A percentile compares a stretch with the other conserved stretches of the same genome.
These are phyloP conservation scores for Spongispora temasekensis DNA, from an alignment of 1,284 basidiomycete species.

Conservation along the genomic window DNA sequence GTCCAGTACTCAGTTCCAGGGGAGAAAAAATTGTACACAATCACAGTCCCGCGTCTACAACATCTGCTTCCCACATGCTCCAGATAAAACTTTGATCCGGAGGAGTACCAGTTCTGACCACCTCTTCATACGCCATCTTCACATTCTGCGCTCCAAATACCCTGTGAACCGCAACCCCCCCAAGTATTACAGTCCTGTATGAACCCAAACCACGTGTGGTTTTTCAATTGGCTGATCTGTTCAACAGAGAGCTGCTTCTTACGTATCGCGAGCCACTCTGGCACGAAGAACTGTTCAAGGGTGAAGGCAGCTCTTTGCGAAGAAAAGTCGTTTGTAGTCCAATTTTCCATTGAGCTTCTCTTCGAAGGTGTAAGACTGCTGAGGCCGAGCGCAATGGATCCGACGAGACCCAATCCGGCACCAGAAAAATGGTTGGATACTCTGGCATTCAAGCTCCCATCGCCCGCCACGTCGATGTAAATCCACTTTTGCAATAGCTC, in stretches of 20 bases:
- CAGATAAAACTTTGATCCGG: slow-evolving; percentile 58
- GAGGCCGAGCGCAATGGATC: slow-evolving; percentile 51
- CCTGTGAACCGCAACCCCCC: slow-evolving; percentile 49
- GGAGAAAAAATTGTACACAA: no score
- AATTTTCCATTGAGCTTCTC: slow-evolving; percentile 31
- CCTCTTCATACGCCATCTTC: slow-evolving; percentile 46
- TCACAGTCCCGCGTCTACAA: slow-evolving; percentile 18
- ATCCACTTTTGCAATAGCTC: slow-evolving; percentile 43
- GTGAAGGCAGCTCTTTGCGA: slow-evolving; percentile 10
- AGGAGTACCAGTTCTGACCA: slow-evolving; percentile 47
- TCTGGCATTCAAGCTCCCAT: slow-evolving; percentile 45
- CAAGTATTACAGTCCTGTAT: slow-evolving; percentile 55
- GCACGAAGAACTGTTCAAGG: slow-evolving; percentile 62
- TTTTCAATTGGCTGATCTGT: slow-evolving; percentile 52
- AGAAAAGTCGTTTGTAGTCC: slow-evolving; percentile 41
- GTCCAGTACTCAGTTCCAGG: no score
- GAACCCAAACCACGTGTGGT: slow-evolving; percentile 53
- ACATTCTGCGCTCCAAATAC: slow-evolving; percentile 49
- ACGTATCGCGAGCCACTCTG: slow-evolving; percentile 61
- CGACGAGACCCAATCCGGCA: slow-evolving; percentile 39
- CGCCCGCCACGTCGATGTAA: slow-evolving; percentile 66
- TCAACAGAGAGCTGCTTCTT: slow-evolving; percentile 44
- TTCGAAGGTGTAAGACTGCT: slow-evolving; percentile 51
- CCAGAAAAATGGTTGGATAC: slow-evolving; percentile 44
- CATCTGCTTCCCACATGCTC: slow-evolving; percentile 56